Percentiles rank a stretch among this genome's conserved stretches.
Conservation (phyloP, 2,329 filamentous ascomycete genomes). For the Plenodomus tracheiphilus region DNA sequence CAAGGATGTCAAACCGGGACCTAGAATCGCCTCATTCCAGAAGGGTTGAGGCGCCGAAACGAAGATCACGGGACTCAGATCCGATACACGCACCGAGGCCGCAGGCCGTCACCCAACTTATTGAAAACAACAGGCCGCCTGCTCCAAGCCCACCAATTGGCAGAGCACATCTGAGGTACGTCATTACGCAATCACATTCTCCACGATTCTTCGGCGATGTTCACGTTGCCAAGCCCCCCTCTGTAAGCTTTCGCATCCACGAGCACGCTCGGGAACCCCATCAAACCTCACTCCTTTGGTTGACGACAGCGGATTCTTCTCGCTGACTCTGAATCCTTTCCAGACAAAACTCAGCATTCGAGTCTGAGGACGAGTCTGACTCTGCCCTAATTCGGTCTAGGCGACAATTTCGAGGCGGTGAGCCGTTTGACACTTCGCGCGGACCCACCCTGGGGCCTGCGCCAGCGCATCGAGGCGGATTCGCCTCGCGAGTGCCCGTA, state of each 20-base stretch:
- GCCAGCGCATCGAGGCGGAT: conserved; percentile 33
- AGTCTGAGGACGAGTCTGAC: conserved; percentile 38
- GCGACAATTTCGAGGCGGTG: conserved; percentile 32
- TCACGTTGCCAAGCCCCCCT: not conserved
- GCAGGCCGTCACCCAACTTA: conserved; percentile 19
- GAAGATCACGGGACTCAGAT: conserved; percentile 18
- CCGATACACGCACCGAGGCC: conserved; percentile 15
- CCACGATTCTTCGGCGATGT: not conserved
- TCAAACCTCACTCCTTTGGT: not conserved
- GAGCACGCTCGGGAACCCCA: not conserved
- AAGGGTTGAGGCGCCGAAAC: conserved; percentile 21
- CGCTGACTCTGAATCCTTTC: not conserved
- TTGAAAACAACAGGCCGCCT: conserved; percentile 39
- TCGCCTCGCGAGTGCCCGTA: conserved; percentile 41
- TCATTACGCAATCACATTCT: conserved; percentile 1
- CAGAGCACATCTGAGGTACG: conserved; percentile 27
- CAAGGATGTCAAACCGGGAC: conserved; percentile 17
- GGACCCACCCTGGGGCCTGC: conserved; percentile 27
- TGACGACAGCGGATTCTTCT: not conserved
- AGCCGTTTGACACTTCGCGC: conserved; percentile 32
- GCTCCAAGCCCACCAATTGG: conserved; percentile 40
- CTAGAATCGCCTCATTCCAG: conserved; percentile 24
- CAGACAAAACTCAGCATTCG: conserved; percentile 33
- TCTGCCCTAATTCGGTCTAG: conserved; percentile 35
- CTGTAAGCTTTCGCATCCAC: not conserved